Evolutionary conservation across 352 stramenopile species (phyloP).

Genomic region (Phytophthora brassicae): DNA sequence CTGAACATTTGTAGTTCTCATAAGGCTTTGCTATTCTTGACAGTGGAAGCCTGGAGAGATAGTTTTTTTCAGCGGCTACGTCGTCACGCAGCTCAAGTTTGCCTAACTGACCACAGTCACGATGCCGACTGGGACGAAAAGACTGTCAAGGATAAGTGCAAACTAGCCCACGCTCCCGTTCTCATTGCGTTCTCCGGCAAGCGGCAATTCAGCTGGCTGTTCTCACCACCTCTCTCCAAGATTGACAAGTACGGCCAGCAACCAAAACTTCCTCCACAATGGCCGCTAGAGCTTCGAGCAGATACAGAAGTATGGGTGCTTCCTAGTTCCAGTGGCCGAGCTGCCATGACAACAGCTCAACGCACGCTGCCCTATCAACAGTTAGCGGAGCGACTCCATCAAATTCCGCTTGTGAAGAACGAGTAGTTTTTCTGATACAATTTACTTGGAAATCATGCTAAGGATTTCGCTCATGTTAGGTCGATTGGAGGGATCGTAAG

Average conservation of each 20-base stretch:
- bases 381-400: constrained; percentile 58
- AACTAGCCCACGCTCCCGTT: constrained; percentile 51
- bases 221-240: constrained; percentile 69
- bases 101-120: constrained; percentile 35
- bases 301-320: constrained; percentile 84
- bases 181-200: constrained; percentile 88
- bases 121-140: background rate
- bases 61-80: constrained; percentile 65
- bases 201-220: constrained; percentile 85
- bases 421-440: constrained; percentile 22
- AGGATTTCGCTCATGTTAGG: constrained; percentile 46
- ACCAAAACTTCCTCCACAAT: constrained; percentile 57
- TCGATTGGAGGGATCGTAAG: constrained; percentile 52
- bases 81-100: constrained; percentile 57
- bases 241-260: constrained; percentile 65
- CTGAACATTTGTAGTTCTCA: background rate
- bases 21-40: background rate
- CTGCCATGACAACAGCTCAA: constrained; percentile 77
- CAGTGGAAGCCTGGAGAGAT: constrained; percentile 64
- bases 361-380: constrained; percentile 70
- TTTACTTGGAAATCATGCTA: constrained; percentile 29
- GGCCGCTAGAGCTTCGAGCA: constrained; percentile 57
- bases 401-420: constrained; percentile 35
- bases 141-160: constrained; percentile 22
- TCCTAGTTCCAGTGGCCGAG: constrained; percentile 80